Base-by-base conservation (phyloP, 768 basidiomycete species). In the Mycena crocata region DNA sequence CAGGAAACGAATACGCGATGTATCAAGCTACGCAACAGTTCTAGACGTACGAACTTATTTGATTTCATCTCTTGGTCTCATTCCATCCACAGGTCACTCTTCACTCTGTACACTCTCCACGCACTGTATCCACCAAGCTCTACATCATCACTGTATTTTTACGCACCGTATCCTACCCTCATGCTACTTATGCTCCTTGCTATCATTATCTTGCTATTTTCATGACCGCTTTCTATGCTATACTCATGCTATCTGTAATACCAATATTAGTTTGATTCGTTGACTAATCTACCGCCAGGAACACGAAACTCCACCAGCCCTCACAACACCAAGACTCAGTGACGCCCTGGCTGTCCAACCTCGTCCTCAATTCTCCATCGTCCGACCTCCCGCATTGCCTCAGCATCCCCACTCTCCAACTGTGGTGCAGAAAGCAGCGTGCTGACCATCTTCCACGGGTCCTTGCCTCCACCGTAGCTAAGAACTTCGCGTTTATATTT, bases 371-470 rank as follows among this genome's bases (percentile, higher is more conserved):
- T 89, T 44, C 85, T 87, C 98, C 98, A 99, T 58, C 83, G 81
- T 0, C 97, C 98, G 0, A 99, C 95, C 70, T 93, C 87, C 35
- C 88, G 82, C 97, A 99, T 99, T 0, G 96, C 93, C 45, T 86
- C 82, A 28, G 87, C 84, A 71, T 94, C 93, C 0, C 98, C 98
- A 6, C 71, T 78, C 42, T 83, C 84, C n/a, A 99, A 76, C 57
- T 86, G 84, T 0, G 91, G 90, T 0, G 86, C 82, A 31, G 85
- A 79, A 4, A 99, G 80, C 52, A 98, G 73, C 0, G 82, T 79
- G 19, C 91, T 88, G 0, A 99, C 88, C 95, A 98, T 95, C 69
- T 85, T 81, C 98, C 98, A 99, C 0, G 98, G 95, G 71, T 98
- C 94, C 76, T 85, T 91, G 0, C 93, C 95, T 2, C 98, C 98